A percentile compares a stretch with the other conserved stretches of the same genome.
phyloP scores from a whole-genome alignment of 257 asterid species.

The Solanum ossicruentum region DNA sequence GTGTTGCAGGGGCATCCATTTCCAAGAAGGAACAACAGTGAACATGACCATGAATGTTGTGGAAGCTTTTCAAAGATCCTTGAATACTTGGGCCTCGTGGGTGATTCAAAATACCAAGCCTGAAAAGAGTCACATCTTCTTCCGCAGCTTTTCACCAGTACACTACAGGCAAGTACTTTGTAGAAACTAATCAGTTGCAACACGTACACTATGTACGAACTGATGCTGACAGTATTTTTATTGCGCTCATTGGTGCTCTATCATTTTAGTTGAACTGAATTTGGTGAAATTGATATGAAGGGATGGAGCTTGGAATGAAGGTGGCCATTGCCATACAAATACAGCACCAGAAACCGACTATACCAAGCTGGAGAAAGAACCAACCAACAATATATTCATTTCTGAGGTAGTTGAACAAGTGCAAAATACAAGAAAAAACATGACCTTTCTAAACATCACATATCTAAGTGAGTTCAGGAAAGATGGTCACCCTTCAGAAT shows the following conservation, averaged over 20 bases:
- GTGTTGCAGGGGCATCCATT: constrained; percentile 59
- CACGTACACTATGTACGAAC: background rate
- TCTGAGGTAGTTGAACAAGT: constrained; percentile 23
- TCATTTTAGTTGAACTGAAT: background rate
- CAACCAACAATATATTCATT: constrained; percentile 31
- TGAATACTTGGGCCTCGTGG: constrained; percentile 50
- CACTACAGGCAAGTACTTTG: constrained; percentile 44
- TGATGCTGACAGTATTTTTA: background rate
- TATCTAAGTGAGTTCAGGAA: constrained; percentile 48
- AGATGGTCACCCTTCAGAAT: constrained; percentile 70
- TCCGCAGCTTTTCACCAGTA: constrained; percentile 79
- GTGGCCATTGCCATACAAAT: constrained; percentile 26
- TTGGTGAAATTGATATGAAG: constrained; percentile 9
- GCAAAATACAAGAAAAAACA: constrained; percentile 9
- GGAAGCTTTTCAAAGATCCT: constrained; percentile 66
- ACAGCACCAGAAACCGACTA: constrained; percentile 34
- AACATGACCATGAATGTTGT: constrained; percentile 69
- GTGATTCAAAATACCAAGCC: constrained; percentile 21
- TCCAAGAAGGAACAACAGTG: constrained; percentile 49
- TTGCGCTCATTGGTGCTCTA: background rate
- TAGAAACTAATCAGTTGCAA: background rate
- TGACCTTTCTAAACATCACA: constrained; percentile 41
- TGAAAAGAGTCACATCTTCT: constrained; percentile 35
- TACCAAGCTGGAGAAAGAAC: constrained; percentile 25
- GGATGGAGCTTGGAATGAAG: constrained; percentile 33